Evolutionary conservation across 2,329 filamentous ascomycete species (phyloP).

Genomic region (Pseudocercospora eumusae): DNA sequence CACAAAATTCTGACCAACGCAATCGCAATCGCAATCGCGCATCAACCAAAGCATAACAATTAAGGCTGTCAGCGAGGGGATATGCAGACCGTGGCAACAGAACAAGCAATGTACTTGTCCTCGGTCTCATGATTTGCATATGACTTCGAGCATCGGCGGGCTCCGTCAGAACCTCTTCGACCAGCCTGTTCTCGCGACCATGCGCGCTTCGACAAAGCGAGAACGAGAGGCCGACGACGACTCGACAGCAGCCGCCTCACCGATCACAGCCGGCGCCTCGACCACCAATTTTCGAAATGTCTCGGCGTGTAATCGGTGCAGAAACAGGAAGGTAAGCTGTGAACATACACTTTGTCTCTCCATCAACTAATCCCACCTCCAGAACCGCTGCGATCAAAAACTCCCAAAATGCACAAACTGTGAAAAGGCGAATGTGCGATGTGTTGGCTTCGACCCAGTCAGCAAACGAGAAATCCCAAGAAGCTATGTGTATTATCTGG

Average conservation of each 20-base stretch:
- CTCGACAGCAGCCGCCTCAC: slow-evolving; percentile 16
- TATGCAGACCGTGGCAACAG: slow-evolving; percentile 1
- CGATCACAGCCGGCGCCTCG: slow-evolving; percentile 46
- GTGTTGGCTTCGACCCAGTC: slow-evolving; percentile 94
- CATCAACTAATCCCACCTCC: background rate
- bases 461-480: slow-evolving; percentile 89
- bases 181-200: background rate
- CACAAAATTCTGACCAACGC: background rate
- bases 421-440: slow-evolving; percentile 87
- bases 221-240: slow-evolving; percentile 21
- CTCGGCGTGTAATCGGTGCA: slow-evolving; percentile 90
- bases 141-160: slow-evolving; percentile 3
- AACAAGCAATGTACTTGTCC: background rate
- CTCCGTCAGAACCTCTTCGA: background rate
- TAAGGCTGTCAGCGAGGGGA: slow-evolving; percentile 5
- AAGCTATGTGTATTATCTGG: slow-evolving; percentile 93
- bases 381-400: slow-evolving; percentile 88
- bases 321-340: slow-evolving; percentile 66
- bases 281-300: slow-evolving; percentile 67
- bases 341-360: too few species aligned
- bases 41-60: slow-evolving; percentile 14
- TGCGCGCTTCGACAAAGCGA: slow-evolving; percentile 24
- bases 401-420: slow-evolving; percentile 88
- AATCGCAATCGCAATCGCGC: background rate
- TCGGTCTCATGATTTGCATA: background rate